Evolutionary conservation across 768 basidiomycete genomes (phyloP), one percentile per base, ranked within the genome.

Genomic region (Amanita polypyramis): DNA sequence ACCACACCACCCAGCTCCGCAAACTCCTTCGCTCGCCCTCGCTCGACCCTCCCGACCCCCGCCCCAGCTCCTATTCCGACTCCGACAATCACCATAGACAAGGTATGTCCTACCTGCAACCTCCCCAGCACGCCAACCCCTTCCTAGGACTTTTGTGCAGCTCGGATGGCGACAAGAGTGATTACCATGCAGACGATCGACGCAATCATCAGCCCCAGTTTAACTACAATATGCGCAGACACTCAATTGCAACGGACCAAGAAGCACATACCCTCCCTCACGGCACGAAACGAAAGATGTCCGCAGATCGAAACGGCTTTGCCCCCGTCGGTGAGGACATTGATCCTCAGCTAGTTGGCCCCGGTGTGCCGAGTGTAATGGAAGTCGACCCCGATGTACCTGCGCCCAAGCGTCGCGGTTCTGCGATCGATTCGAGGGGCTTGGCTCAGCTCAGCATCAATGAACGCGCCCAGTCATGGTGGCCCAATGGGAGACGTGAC

Each of bases 271-370:
- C 66, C 8, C 58, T 64, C 0, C 62, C 69, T 0, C 79, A 80
- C 57, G 85, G 86, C 45, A 80, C 77, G 50, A 91, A 91, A 63
- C 77, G 89, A 55, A 92, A 92, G 67, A 82, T 88, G 72, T 88
- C 87, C 19, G 69, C 73, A 53, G 85, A 86, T 70, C 73, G 76
- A 48, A 66, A 66, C 44, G 62, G 62, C 20, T 67, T 76, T 57
- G 60, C 72, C n/a, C 64, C 76, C 17, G 67, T 74, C 25, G 72
- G 72, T 41, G 80, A 82, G 55, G 85, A 85, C 55, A 64, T 75
- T 42, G 85, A 86, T 57, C 65, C 79, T 4, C 79, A 80, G 52
- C 68, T 88, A 44, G 71, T 74, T 36, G 85, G 83, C 14, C 80
- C 80, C 42, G 85, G 84, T 32, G 68, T 81, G 38, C 76, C 79